Evolutionary conservation across 2,329 filamentous ascomycete genomes (phyloP).

Genomic region (Massarina eburnea): DNA sequence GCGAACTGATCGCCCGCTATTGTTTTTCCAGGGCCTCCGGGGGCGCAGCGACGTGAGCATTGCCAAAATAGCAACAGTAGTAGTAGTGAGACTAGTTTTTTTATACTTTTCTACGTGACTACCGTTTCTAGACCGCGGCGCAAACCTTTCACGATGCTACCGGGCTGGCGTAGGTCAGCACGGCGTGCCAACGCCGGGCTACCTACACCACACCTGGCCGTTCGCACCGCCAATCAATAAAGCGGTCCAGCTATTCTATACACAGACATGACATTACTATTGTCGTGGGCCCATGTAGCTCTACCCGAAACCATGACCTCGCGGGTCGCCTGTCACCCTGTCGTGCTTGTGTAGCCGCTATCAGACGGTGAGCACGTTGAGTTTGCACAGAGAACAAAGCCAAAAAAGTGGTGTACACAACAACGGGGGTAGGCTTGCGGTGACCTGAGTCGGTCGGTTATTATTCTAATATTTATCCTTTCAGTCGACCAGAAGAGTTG

Average conservation of each 20-base stretch:
- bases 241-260: neutral
- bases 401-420: too few relatives aligned
- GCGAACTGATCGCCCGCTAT: slow-evolving; percentile 37
- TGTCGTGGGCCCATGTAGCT: neutral
- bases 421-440: too few relatives aligned
- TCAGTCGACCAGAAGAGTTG: too few relatives aligned
- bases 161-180: slow-evolving; percentile 22
- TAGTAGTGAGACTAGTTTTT: neutral
- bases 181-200: neutral
- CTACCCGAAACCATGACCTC: neutral
- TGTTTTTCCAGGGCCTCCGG: slow-evolving; percentile 25
- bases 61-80: slow-evolving; percentile 39
- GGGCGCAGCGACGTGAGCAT: slow-evolving; percentile 30
- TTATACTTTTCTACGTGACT: too few relatives aligned
- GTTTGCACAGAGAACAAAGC: too few relatives aligned
- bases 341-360: slow-evolving; percentile 6
- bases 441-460: too few relatives aligned
- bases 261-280: too few relatives aligned
- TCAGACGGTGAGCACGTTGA: slow-evolving; percentile 27
- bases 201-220: neutral
- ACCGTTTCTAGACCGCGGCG: too few relatives aligned
- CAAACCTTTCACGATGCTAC: slow-evolving; percentile 4
- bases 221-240: neutral
- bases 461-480: too few relatives aligned
- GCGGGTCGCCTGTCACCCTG: neutral